Conservation (phyloP, 1,284 basidiomycete species). For the Gastroboletus turbinatus region DNA sequence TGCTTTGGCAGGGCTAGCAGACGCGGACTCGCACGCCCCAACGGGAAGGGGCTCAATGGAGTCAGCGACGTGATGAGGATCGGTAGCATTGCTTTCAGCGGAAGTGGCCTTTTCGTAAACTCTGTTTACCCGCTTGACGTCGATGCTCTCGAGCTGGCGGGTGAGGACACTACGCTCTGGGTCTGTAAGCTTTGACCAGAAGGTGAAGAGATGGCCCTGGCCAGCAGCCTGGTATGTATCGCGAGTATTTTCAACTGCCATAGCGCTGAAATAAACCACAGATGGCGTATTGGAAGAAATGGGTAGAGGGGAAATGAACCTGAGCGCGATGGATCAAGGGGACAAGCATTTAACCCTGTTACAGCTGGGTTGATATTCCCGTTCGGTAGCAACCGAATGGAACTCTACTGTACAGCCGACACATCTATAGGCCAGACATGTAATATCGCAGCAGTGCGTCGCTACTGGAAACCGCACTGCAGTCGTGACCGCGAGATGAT, state of each 20-base stretch:
- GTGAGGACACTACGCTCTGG: conserved; percentile 66
- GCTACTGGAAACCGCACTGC: not conserved
- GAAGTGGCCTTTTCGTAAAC: conserved; percentile 80
- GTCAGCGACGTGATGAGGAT: conserved; percentile 46
- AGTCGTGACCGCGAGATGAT: not conserved
- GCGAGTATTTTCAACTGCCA: conserved; percentile 52
- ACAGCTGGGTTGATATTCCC: conserved; percentile 1
- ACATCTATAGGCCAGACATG: not conserved
- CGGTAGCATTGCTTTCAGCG: conserved; percentile 56
- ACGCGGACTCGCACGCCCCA: conserved; percentile 64
- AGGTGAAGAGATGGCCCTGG: conserved; percentile 88
- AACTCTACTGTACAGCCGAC: conserved; percentile 8
- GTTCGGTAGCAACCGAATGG: conserved; percentile 27
- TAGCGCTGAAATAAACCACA: conserved; percentile 22
- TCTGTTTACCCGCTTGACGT: conserved; percentile 90
- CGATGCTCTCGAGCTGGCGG: conserved; percentile 77
- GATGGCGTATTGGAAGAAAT: conserved; percentile 9
- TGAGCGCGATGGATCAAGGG: not conserved
- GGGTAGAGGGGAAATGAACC: not conserved
- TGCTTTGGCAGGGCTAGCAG: conserved; percentile 56
- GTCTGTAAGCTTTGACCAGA: conserved; percentile 76
- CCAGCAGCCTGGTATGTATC: conserved; percentile 74
- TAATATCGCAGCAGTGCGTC: conserved; percentile 5
- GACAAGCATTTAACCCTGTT: conserved; percentile 21
- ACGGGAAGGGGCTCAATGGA: conserved; percentile 79